Evolutionary conservation across 495 filamentous ascomycete species (phyloP).

Genomic region (Aspergillus ostianus): DNA sequence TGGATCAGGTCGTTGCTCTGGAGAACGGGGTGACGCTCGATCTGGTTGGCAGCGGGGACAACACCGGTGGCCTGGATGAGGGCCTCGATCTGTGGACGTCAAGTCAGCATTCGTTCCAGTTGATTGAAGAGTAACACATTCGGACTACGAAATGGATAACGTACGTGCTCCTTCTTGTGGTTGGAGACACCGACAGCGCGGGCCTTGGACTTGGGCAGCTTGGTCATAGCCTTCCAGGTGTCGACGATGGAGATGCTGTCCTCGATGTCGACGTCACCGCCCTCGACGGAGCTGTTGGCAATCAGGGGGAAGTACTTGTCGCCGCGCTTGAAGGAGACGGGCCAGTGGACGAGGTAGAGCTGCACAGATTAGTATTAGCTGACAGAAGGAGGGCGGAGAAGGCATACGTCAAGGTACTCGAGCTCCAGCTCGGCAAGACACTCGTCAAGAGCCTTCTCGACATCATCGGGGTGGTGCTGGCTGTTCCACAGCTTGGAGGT

Average conservation of each 20-base stretch:
- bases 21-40: slow-evolving; percentile 51
- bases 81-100: slow-evolving; percentile 39
- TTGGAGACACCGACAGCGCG: slow-evolving; percentile 53
- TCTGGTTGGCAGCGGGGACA: slow-evolving; percentile 50
- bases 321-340: slow-evolving; percentile 47
- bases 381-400: neutral
- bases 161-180: slow-evolving; percentile 44
- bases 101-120: neutral
- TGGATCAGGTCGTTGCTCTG: slow-evolving; percentile 43
- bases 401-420: slow-evolving; percentile 47
- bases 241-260: slow-evolving; percentile 49
- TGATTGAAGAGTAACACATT: neutral
- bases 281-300: slow-evolving; percentile 32
- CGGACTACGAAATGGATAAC: no score
- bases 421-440: slow-evolving; percentile 48
- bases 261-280: slow-evolving; percentile 44
- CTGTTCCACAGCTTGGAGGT: slow-evolving; percentile 53
- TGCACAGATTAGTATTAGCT: slow-evolving; percentile 11
- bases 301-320: slow-evolving; percentile 44
- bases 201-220: slow-evolving; percentile 52
- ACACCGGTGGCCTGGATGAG: slow-evolving; percentile 49
- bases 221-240: slow-evolving; percentile 52
- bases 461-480: slow-evolving; percentile 47
- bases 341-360: slow-evolving; percentile 55
- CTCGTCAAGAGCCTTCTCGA: slow-evolving; percentile 45